These are phyloP conservation scores for Pestalotiopsis sp. DNA, from an alignment of 2,329 filamentous ascomycete genomes.

Conservation along the genomic window DNA sequence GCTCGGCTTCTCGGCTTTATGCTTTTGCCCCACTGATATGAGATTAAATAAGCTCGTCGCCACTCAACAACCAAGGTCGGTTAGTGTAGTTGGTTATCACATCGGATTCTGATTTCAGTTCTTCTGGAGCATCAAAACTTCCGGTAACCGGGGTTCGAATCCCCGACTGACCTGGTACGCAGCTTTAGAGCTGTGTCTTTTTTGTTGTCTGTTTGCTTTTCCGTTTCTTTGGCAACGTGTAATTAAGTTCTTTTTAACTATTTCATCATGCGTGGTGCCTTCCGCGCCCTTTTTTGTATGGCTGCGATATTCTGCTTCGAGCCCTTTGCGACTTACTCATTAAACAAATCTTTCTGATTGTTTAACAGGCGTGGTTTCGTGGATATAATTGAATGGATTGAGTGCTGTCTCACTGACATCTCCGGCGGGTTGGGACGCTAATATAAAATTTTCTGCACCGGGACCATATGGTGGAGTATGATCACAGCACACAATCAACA, in stretches of 20 bases:
- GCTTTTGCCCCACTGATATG: not conserved
- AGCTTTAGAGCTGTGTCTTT: not conserved
- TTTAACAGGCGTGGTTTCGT: not conserved
- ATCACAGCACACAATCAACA: not conserved
- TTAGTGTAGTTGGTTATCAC: constrained; percentile 12
- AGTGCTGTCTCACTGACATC: not conserved
- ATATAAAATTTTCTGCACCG: not conserved
- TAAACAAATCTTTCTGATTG: not conserved
- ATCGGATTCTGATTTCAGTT: constrained; percentile 7
- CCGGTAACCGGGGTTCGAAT: constrained; percentile 11
- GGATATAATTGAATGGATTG: no score
- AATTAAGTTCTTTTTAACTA: no score
- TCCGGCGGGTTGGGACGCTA: not conserved
- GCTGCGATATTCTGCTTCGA: no score
- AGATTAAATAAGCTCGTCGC: not conserved
- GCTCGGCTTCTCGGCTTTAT: not conserved
- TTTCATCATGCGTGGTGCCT: no score
- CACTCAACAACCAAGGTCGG: not conserved
- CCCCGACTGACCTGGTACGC: not conserved
- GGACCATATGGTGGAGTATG: not conserved
- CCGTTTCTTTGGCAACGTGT: not conserved
- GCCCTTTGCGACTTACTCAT: no score
- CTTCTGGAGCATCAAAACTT: not conserved
- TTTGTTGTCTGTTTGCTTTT: not conserved
- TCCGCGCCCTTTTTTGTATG: no score